Base-by-base conservation (phyloP, 2,329 filamentous ascomycete species). In the Fusarium domesticum region DNA sequence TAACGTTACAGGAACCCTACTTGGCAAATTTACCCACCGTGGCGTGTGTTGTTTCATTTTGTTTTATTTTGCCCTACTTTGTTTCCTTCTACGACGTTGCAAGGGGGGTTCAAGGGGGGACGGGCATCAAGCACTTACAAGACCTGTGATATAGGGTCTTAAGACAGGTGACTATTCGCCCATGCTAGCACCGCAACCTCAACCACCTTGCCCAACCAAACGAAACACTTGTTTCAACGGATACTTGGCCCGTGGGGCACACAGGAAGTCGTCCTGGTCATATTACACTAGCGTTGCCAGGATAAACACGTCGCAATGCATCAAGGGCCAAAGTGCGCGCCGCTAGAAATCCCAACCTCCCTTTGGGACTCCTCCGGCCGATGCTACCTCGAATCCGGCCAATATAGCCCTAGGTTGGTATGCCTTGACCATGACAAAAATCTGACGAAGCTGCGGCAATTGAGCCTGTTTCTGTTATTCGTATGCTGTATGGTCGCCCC, bases 221-320 rank as follows among this genome's bases (percentile, higher is more conserved):
- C 49, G 57, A 55, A 54, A 54, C 51, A 55, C 37, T 45, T 43
- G 45, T 48, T 54, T 54, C 50, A 28, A 40, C 43, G 44, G 39
- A 38, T n/a, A 50, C 42, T 48, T 50, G 39, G 48, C 35, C 48
- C 50, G 53, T 53, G 54, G 45, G 41, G 50, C 48, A 34, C 34
- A 48, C 41, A 47, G 34, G 43, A 44, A 37, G 50, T 12, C 23
- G 37, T 46, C 34, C 38, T 30, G 36, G 35, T 36, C 36, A 39
- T 43, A 33, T 43, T 40, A 51, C 48, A 34, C 48, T 51, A 42
- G 20, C 39, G 45, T 38, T 48, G 50, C 48, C 45, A 53, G 53
- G 46, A 35, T 52, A 59, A 50, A n/a, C n/a, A n/a, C 44, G 56
- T 59, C 35, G 50, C 35, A 59, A 49, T 54, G 56, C 56, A 58